Evolutionary conservation across 1,284 basidiomycete species (phyloP), one percentile per base, ranked within the genome.

Genomic region (Apiotrichum mycotoxinovorans): DNA sequence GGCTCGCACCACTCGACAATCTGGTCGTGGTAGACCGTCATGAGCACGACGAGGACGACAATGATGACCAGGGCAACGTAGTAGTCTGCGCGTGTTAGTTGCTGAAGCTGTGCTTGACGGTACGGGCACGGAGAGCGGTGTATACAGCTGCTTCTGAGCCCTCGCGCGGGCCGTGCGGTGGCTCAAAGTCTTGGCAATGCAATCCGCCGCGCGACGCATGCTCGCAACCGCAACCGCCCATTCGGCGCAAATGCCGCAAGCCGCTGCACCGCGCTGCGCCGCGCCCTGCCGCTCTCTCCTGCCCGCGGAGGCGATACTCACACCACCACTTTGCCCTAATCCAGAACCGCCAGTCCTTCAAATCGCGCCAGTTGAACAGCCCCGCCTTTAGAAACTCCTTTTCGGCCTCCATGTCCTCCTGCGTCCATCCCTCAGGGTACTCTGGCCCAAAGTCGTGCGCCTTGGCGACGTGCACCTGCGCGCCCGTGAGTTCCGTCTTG

Each of bases 1-100:
- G 87, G 87, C 20, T 80, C 83, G 49, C 90, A 75, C 80, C 82
- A 84, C 15, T 80, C 64, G 25, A 89, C 83, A 58, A 90, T 89
- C 79, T 84, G 77, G 56, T 73, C 71, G 66, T 87, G 84, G 66
- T 83, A 90, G 15, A 89, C 70, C 3, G 83, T 80, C 62, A 89
- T 81, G 50, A 89, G 80, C 2, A 78, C 77, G 10, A 82, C 80
- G 18, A 87, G 33, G 41, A 82, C 78, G 34, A 81, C 53, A 58
- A 77, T 59, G 49, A 80, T 50, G 25, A 77, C 56, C 4, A 62
- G 27, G 30, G 66, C 64, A 41, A 81, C 48, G 60, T 80, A 81
- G 65, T 73, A 87, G 71, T 81, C 85, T 87, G 67, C 12, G 34
- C 12, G n/a, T n/a, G 54, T 51, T 55, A 58, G 63, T 48, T 4